Evolutionary conservation across 805 yeast genomes (phyloP).

Genomic region (Teunomyces aglyptinius): DNA sequence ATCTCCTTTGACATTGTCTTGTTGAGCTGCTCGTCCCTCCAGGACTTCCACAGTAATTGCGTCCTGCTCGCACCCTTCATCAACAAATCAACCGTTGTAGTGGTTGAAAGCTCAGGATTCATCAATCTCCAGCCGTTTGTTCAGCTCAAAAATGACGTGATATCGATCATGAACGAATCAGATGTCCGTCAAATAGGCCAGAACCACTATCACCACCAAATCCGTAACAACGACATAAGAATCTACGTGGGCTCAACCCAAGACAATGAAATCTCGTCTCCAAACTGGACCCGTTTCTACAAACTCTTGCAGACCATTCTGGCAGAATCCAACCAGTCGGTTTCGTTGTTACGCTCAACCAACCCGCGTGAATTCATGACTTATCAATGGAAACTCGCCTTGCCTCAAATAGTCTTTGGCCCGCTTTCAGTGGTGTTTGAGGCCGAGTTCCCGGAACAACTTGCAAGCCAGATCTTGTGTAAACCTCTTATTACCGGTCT

Average conservation of each 20-base stretch:
- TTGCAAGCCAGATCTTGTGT: slow-evolving; percentile 69
- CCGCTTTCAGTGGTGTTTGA: slow-evolving; percentile 76
- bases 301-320: slow-evolving; percentile 34
- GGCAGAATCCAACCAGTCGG: slow-evolving; percentile 33
- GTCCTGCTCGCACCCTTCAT: slow-evolving; percentile 24
- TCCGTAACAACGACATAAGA: slow-evolving; percentile 43
- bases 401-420: slow-evolving; percentile 74
- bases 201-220: slow-evolving; percentile 28
- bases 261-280: slow-evolving; percentile 10
- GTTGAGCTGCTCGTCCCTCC: slow-evolving; percentile 35
- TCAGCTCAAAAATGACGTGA: slow-evolving; percentile 39
- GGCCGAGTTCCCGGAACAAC: slow-evolving; percentile 56
- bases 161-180: slow-evolving; percentile 61
- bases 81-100: slow-evolving; percentile 45
- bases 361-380: slow-evolving; percentile 58
- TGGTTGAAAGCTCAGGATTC: slow-evolving; percentile 70
- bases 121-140: slow-evolving; percentile 72
- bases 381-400: slow-evolving; percentile 83
- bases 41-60: slow-evolving; percentile 35
- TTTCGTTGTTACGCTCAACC: slow-evolving; percentile 49
- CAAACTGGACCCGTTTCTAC: slow-evolving; percentile 21
- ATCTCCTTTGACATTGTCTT: slow-evolving; percentile 34
- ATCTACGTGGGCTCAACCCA: slow-evolving; percentile 39
- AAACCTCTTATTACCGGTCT: slow-evolving; percentile 83
- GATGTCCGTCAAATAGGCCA: slow-evolving; percentile 45